These are phyloP conservation scores for Chromosphaera perkinsii DNA, from an alignment of 208 protist species.

Conservation along the genomic window DNA sequence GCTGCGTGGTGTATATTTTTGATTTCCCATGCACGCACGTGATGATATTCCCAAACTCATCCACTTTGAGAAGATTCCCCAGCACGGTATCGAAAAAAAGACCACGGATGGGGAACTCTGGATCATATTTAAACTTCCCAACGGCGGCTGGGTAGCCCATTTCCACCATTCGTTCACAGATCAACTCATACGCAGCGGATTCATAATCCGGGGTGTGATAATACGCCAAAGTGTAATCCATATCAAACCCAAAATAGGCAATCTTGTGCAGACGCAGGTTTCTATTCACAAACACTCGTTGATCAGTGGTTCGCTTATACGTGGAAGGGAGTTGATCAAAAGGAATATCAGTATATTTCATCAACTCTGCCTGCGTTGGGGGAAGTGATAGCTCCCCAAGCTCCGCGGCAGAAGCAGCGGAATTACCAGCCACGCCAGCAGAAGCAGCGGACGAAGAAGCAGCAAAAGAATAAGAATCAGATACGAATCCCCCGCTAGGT, in stretches of 20 bases:
- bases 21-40: slow-evolving; percentile 7
- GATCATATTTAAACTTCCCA: slow-evolving; percentile 3
- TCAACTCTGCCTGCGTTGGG: slow-evolving; percentile 16
- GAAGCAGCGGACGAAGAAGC: neutral
- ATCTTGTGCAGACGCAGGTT: slow-evolving; percentile 16
- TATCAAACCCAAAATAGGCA: slow-evolving; percentile 23
- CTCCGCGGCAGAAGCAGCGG: neutral
- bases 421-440: neutral
- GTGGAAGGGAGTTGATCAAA: neutral
- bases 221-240: slow-evolving; percentile 26
- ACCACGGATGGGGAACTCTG: slow-evolving; percentile 21
- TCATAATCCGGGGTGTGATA: slow-evolving; percentile 14
- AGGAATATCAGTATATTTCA: slow-evolving; percentile 1
- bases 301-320: slow-evolving; percentile 14
- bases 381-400: slow-evolving; percentile 19
- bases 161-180: neutral
- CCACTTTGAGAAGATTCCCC: slow-evolving; percentile 30
- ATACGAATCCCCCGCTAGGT: no score
- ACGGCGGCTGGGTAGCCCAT: slow-evolving; percentile 18
- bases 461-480: neutral
- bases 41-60: slow-evolving; percentile 25
- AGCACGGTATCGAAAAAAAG: slow-evolving; percentile 23
- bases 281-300: slow-evolving; percentile 28
- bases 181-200: slow-evolving; percentile 2
- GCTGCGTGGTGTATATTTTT: neutral